Conservation (phyloP, 768 basidiomycete species). For the Russula sp. region DNA sequence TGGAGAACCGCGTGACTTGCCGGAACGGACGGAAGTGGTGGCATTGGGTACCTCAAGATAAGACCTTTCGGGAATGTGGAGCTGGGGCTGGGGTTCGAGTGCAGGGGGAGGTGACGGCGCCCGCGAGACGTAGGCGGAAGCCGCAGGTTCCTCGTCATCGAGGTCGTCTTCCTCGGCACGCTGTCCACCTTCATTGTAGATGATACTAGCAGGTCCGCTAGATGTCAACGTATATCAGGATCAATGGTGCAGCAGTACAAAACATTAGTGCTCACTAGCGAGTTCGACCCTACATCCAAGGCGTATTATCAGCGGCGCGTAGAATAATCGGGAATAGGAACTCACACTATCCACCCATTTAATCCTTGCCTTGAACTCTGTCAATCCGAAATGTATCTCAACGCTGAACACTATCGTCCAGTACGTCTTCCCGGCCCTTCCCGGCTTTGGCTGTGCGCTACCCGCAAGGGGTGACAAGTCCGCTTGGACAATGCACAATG, state of each 20-base stretch:
- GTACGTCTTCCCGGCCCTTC: conserved; percentile 64
- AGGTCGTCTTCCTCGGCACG: conserved; percentile 71
- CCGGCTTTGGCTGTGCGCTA: conserved; percentile 65
- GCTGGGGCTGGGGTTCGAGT: conserved; percentile 33
- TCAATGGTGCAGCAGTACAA: background rate
- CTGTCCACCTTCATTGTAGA: conserved; percentile 77
- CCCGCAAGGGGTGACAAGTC: conserved; percentile 70
- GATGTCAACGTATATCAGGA: conserved; percentile 19
- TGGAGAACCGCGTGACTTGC: conserved; percentile 33
- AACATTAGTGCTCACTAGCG: conserved; percentile 56
- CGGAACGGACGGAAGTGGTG: conserved; percentile 1
- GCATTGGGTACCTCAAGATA: conserved; percentile 35
- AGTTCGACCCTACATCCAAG: conserved; percentile 51
- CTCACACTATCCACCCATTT: conserved; percentile 80
- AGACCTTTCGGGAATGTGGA: conserved; percentile 32
- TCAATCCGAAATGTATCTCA: conserved; percentile 79
- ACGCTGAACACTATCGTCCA: conserved; percentile 85
- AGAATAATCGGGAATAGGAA: conserved; percentile 24
- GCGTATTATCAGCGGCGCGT: conserved; percentile 4
- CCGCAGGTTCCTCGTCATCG: conserved; percentile 45
- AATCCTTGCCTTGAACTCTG: conserved; percentile 77
- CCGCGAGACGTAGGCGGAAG: conserved; percentile 52
- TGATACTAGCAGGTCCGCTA: conserved; percentile 76
- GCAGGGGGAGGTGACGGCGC: conserved; percentile 45
- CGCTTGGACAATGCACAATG: conserved; percentile 73